Evolutionary conservation across 73 alveolate genomes (phyloP).

Genomic region (Paramecium sexaurelia): DNA sequence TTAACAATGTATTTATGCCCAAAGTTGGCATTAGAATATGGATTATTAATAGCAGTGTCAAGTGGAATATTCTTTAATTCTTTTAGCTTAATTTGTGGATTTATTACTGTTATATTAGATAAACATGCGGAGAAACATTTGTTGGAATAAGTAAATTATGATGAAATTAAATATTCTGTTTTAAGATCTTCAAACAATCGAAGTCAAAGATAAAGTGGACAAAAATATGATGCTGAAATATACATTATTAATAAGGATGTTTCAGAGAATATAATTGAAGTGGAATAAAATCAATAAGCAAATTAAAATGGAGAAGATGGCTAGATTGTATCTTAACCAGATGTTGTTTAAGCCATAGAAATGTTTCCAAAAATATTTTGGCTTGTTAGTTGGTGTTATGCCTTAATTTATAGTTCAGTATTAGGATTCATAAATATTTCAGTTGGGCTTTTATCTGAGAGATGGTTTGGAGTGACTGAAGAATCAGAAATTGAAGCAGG

Average conservation of each 20-base stretch:
- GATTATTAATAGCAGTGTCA: constrained; percentile 11
- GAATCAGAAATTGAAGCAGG: constrained; percentile 48
- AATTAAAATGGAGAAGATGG: background rate
- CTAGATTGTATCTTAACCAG: background rate
- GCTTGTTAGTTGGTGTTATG: constrained; percentile 23
- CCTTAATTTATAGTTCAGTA: constrained; percentile 50
- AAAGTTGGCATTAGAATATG: constrained; percentile 23
- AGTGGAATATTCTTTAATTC: constrained; percentile 40
- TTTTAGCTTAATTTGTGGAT: background rate
- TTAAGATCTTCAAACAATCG: background rate
- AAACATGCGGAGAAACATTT: constrained; percentile 10
- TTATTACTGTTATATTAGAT: background rate
- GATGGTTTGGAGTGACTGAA: constrained; percentile 53
- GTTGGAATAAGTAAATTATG: constrained; percentile 20
- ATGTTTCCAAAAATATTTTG: constrained; percentile 28
- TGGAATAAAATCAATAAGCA: background rate
- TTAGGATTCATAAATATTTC: constrained; percentile 52
- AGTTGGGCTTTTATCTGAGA: constrained; percentile 44
- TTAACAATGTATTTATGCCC: constrained; percentile 43
- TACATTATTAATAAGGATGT: background rate
- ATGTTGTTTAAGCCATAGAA: background rate
- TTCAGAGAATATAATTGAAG: background rate
- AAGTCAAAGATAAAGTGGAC: background rate
- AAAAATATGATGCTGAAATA: background rate
- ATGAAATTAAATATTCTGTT: background rate